Conservation (phyloP, 129 eudicot species). For the Dittrichia graveolens region DNA sequence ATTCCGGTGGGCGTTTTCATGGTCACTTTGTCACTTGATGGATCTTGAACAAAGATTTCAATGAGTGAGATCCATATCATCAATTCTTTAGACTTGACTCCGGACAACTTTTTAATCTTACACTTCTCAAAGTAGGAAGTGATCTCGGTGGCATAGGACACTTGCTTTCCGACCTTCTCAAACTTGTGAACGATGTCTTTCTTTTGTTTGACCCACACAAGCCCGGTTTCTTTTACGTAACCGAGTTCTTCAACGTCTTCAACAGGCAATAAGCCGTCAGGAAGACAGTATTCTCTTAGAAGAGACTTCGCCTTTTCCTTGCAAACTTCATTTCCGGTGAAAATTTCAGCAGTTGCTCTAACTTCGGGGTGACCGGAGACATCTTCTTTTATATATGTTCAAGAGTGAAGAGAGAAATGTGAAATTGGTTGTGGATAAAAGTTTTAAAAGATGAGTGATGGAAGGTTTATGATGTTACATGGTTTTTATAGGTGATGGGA, state of each 20-base stretch:
- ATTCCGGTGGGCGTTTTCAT: conserved; percentile 56
- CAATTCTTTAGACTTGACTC: conserved; percentile 49
- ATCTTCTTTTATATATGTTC: conserved; percentile 13
- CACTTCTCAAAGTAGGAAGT: conserved; percentile 41
- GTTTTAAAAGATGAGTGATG: not conserved
- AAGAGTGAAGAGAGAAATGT: not conserved
- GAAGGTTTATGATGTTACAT: not conserved
- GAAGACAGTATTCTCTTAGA: conserved; percentile 49
- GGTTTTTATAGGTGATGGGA: not conserved
- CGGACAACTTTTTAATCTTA: conserved; percentile 57
- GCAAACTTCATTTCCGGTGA: conserved; percentile 50
- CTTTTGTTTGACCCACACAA: conserved; percentile 63
- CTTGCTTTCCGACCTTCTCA: conserved; percentile 48
- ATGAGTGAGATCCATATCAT: conserved; percentile 45
- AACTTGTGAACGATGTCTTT: conserved; percentile 53
- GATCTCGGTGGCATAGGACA: conserved; percentile 55
- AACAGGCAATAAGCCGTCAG: conserved; percentile 55
- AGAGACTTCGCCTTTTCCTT: conserved; percentile 41
- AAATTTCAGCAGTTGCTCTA: conserved; percentile 43
- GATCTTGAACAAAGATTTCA: conserved; percentile 26
- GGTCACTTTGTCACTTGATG: conserved; percentile 47
- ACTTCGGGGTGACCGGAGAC: conserved; percentile 60
- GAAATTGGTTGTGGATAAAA: not conserved
- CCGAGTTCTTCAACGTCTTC: conserved; percentile 56
- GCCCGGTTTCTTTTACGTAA: conserved; percentile 53